phyloP scores from a whole-genome alignment of 345 rosid species.

The Aquilaria sinensis region DNA sequence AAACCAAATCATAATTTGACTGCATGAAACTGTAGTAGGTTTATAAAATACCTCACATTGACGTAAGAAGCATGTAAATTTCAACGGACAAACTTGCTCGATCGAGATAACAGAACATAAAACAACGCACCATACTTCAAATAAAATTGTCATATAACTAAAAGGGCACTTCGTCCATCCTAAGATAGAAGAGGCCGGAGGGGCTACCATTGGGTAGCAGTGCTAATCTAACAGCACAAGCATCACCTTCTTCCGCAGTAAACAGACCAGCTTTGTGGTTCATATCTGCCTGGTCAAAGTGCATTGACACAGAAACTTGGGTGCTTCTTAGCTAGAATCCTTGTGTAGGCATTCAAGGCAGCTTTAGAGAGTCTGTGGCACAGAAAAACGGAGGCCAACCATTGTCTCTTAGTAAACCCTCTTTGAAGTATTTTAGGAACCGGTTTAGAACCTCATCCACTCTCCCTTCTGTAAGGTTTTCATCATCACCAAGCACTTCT shows the following conservation, averaged over 20 bases:
- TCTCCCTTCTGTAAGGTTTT: conserved; percentile 20
- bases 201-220: conserved; percentile 4
- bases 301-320: conserved; percentile 20
- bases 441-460: conserved; percentile 19
- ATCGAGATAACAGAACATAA: too few relatives aligned
- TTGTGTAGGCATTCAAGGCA: conserved; percentile 33
- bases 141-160: not conserved
- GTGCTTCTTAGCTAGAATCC: conserved; percentile 24
- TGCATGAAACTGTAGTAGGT: too few relatives aligned
- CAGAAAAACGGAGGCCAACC: conserved; percentile 19
- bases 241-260: conserved; percentile 12
- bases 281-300: conserved; percentile 30
- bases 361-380: conserved; percentile 26
- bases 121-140: too few relatives aligned
- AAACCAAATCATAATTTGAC: too few relatives aligned
- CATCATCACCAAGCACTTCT: conserved; percentile 15
- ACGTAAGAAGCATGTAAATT: too few relatives aligned
- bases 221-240: conserved; percentile 1
- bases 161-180: not conserved
- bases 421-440: conserved; percentile 21
- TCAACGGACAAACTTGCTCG: too few relatives aligned
- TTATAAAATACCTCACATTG: too few relatives aligned
- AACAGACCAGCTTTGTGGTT: not conserved
- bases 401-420: conserved; percentile 11
- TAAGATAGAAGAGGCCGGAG: conserved; percentile 7